A percentile compares a stretch with the other conserved stretches of the same genome.
phyloP scores from a whole-genome alignment of 257 asterid species.

The Prunella vulgaris region DNA sequence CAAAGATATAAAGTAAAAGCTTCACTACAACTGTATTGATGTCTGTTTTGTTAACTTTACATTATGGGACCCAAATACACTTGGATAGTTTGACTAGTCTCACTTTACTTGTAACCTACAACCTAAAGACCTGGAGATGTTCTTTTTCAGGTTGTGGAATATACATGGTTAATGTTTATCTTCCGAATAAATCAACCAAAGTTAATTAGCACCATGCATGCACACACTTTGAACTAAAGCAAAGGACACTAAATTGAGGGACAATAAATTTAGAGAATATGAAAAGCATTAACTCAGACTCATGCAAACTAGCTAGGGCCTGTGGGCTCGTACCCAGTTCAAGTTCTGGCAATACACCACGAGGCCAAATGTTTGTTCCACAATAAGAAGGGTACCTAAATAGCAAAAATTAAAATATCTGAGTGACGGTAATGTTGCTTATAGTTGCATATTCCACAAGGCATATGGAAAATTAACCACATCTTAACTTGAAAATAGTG shows the following conservation, averaged over 20 bases:
- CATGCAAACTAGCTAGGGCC: conserved; percentile 8
- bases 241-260: conserved; percentile 3
- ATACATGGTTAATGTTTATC: neutral
- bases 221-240: neutral
- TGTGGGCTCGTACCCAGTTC: conserved; percentile 50
- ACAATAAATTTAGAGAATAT: neutral
- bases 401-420: conserved; percentile 12
- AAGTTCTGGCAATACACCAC: conserved; percentile 66
- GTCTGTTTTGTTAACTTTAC: neutral
- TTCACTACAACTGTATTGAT: neutral
- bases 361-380: conserved; percentile 84
- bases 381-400: conserved; percentile 87
- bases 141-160: neutral
- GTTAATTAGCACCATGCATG: neutral
- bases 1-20: neutral
- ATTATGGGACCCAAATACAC: neutral
- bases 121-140: neutral
- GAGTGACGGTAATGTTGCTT: neutral
- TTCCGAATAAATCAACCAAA: conserved; percentile 6
- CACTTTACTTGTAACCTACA: conserved; percentile 1
- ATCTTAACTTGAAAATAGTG: neutral
- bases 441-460: neutral
- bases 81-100: neutral
- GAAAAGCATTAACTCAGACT: neutral
- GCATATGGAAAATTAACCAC: conserved; percentile 5